Conservation (phyloP, 768 basidiomycete species). For the Exidia glandulosa region DNA sequence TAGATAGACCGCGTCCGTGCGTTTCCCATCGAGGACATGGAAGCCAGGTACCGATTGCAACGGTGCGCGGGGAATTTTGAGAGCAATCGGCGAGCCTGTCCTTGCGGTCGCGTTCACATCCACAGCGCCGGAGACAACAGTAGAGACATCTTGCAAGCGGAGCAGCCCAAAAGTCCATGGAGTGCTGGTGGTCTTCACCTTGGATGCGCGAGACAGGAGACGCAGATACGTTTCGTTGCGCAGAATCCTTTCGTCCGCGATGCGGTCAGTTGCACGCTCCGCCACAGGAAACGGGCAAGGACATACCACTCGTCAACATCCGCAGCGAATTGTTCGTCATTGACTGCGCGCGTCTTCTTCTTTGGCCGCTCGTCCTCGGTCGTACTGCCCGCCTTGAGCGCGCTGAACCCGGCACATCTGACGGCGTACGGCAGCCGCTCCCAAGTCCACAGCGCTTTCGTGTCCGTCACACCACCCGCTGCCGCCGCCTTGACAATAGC, state of each 20-base stretch:
- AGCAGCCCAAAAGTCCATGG: neutral
- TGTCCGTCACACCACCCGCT: too few species aligned
- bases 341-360: neutral
- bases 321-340: neutral
- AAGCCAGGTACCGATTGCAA: neutral
- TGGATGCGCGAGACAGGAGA: neutral
- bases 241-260: neutral
- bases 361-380: neutral
- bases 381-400: neutral
- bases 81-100: neutral
- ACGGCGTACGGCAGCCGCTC: neutral
- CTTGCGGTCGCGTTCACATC: too few species aligned
- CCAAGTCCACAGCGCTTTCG: neutral
- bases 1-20: slow-evolving; percentile 1
- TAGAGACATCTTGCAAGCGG: neutral
- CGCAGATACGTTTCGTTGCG: neutral
- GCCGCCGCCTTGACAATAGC: neutral
- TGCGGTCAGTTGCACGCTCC: neutral
- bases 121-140: neutral
- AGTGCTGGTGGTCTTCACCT: neutral
- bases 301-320: neutral
- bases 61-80: neutral
- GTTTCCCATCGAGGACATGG: slow-evolving; percentile 1
- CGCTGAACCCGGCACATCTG: neutral
- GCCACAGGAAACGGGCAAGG: neutral